Conservation (phyloP, 2,329 filamentous ascomycete species). For the Ceratocystis eucalypticola region DNA sequence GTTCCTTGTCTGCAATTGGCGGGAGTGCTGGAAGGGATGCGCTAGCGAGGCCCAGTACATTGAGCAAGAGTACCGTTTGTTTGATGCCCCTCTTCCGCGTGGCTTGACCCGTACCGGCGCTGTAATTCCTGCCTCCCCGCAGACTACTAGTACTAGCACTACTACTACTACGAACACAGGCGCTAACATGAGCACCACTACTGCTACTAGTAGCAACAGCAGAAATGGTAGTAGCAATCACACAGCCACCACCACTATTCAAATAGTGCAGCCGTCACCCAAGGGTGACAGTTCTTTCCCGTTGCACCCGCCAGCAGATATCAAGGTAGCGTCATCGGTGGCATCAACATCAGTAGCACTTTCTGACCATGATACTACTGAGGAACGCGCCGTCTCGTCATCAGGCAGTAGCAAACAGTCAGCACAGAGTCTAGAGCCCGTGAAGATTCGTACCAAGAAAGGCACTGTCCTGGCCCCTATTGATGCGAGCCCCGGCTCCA, state of each 20-base stretch:
- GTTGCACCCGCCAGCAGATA: constrained; percentile 12
- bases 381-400: constrained; percentile 34
- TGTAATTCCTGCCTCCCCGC: constrained; percentile 15
- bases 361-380: constrained; percentile 10
- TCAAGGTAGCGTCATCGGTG: constrained; percentile 4
- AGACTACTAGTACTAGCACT: constrained; percentile 26
- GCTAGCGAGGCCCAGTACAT: constrained; percentile 75
- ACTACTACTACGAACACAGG: constrained; percentile 24
- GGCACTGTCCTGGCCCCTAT: constrained; percentile 17
- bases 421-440: constrained; percentile 20
- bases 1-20: constrained; percentile 89
- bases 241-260: constrained; percentile 4
- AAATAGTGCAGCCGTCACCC: constrained; percentile 15
- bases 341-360: constrained; percentile 9
- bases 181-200: constrained; percentile 22
- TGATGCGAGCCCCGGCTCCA: constrained; percentile 18
- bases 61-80: constrained; percentile 50
- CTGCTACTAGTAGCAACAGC: not conserved
- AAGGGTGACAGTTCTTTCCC: constrained; percentile 12
- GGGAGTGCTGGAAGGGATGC: constrained; percentile 93
- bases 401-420: constrained; percentile 50
- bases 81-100: constrained; percentile 44
- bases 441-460: constrained; percentile 24
- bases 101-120: constrained; percentile 28
- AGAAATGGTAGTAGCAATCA: constrained; percentile 8